Evolutionary conservation across 169 alveolate species (phyloP), one percentile per base, ranked within the genome.

Genomic region (Plasmodium knowlesi): DNA sequence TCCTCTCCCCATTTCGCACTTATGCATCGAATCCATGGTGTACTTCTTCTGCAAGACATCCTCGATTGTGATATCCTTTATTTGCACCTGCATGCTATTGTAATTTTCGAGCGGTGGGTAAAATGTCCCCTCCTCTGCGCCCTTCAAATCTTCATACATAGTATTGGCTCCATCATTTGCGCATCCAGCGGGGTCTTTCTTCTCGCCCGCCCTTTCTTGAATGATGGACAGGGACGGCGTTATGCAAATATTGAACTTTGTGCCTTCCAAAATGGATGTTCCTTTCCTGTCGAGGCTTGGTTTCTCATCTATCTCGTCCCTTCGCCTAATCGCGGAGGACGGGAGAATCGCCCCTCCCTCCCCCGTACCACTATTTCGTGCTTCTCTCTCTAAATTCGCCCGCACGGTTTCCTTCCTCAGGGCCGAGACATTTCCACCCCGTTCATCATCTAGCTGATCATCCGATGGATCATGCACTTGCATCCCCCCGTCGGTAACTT

Each of bases 41-140:
- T 78, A 86, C 70, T 86, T 86, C 46, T 86, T 86, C 71, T 86
- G 53, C 79, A 86, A 67, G 43, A 86, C 93, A 28, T 86, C 93
- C 22, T 86, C 93, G 39, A 86, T 86, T 2, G 79, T 46, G 39
- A 74, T 37, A 28, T 86, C 93, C 30, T 53, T 86, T 73, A 86
- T 74, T 30, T 86, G 81, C 16, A 86, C 86, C 25, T 71, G 39
- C 61, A 86, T 86, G 32, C 93, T 86, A 25, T 86, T 74, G 70
- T 86, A 86, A 39, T 86, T 86, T 37, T 86, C 93, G 46, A 86
- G 32, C 34, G 39, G 43, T 9, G 83, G 84, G 34, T 54, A 72
- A 19, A 30, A 82, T 22, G 41, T 3, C 90, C 79, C 43, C 22
- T 82, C 90, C 14, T 82, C 81, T 10, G 70, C 71, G 37, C 34